These are phyloP conservation scores for Blastobotrys americana DNA, from an alignment of 805 yeast genomes.

Conservation along the genomic window DNA sequence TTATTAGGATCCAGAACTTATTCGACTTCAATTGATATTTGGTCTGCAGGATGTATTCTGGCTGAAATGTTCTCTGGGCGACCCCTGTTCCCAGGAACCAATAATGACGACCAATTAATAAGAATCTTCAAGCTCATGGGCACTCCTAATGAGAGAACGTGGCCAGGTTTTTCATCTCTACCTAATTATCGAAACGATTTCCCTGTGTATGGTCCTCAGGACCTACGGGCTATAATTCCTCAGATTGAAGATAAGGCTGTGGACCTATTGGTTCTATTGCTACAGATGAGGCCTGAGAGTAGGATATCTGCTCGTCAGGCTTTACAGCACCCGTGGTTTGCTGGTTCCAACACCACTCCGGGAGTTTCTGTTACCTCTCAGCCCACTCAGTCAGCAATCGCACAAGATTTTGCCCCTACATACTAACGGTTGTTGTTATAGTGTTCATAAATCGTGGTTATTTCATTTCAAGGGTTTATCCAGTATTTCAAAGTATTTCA, in stretches of 20 bases:
- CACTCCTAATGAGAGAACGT: constrained; percentile 88
- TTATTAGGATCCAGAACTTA: constrained; percentile 90
- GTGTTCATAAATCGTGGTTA: background rate
- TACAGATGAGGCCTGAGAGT: constrained; percentile 48
- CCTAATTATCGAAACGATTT: constrained; percentile 84
- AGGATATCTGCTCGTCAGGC: constrained; percentile 49
- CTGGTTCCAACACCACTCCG: constrained; percentile 44
- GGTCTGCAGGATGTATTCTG: constrained; percentile 97
- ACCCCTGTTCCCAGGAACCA: constrained; percentile 92
- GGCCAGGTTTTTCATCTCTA: constrained; percentile 93
- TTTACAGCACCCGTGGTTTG: constrained; percentile 68
- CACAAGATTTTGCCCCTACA: background rate
- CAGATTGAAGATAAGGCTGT: constrained; percentile 63
- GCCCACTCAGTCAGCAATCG: constrained; percentile 1
- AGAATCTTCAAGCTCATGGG: constrained; percentile 92
- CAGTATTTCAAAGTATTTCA: background rate
- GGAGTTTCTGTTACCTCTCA: background rate
- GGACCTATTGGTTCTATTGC: constrained; percentile 51
- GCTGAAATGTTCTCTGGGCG: constrained; percentile 99
- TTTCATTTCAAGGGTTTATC: background rate
- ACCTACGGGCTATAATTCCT: constrained; percentile 61
- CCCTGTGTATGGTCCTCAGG: constrained; percentile 84
- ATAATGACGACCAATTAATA: constrained; percentile 90
- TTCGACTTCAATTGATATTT: constrained; percentile 93
- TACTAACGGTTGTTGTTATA: background rate